phyloP scores from a whole-genome alignment of 495 filamentous ascomycete genomes.

The Eremomyces bilateralis region DNA sequence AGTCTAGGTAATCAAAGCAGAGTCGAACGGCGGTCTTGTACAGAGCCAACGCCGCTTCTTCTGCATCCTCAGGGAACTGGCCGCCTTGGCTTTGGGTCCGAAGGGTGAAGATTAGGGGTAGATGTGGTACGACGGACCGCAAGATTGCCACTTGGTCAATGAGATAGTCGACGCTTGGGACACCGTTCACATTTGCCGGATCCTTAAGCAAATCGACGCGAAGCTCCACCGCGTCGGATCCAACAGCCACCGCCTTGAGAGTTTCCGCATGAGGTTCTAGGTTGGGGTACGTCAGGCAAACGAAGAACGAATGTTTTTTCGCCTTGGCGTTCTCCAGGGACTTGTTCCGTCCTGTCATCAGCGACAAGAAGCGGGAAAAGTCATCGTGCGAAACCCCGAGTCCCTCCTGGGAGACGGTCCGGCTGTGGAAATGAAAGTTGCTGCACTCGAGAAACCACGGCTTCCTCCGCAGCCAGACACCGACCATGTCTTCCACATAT shows the following conservation, averaged over 20 bases:
- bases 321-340: constrained; percentile 40
- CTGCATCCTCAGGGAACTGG: constrained; percentile 59
- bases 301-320: constrained; percentile 74
- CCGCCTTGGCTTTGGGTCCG: constrained; percentile 75
- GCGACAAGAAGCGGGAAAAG: constrained; percentile 54
- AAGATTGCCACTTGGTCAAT: constrained; percentile 64
- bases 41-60: constrained; percentile 43
- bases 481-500: constrained; percentile 83
- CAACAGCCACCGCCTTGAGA: constrained; percentile 53
- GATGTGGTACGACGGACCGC: constrained; percentile 37
- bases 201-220: constrained; percentile 84
- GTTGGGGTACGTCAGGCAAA: constrained; percentile 67
- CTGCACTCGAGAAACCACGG: constrained; percentile 87
- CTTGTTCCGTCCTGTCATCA: constrained; percentile 47
- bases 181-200: constrained; percentile 30
- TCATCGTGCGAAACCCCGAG: constrained; percentile 47
- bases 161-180: constrained; percentile 52
- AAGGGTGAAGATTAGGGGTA: constrained; percentile 86
- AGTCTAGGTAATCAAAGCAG: constrained; percentile 77
- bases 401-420: constrained; percentile 34
- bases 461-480: constrained; percentile 77
- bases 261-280: constrained; percentile 37
- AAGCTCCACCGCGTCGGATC: constrained; percentile 82
- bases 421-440: constrained; percentile 84
- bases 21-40: constrained; percentile 61